Base-by-base conservation (phyloP, 148 eudicot species). In the Rhododendron simsii region DNA sequence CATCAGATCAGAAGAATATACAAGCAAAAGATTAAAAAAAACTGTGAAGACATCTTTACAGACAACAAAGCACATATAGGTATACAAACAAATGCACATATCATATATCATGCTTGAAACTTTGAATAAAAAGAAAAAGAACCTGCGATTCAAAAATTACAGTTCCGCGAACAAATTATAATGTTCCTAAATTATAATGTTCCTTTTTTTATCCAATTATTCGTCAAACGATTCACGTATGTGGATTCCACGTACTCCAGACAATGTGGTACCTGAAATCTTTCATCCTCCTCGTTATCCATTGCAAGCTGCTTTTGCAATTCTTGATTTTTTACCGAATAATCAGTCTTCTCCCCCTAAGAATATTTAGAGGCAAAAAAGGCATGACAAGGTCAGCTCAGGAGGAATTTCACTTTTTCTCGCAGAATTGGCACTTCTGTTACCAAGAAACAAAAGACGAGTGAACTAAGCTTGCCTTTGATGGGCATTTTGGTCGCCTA, bases 201-300 rank as follows among this genome's bases (percentile, higher is more conserved):
- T 8, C 44, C 1, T 69, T 7, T 61, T 50, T 57, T 80, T 63
- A 44, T 11, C 75, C 39, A 12, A 28, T 69, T 28, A 69, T 61
- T 80, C 16, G 30, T 78, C 18, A 84, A 30, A 26, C 15, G n/a
- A 35, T 51, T 79, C 77, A 78, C 13, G 48, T 9, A 13, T 45
- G 37, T 45, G 53, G 4, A 45, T 21, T 23, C 48, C 15, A 59
- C 47, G 30, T 47, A 73, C 9, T 26, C 30, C 21, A 82, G 44
- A 87, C 33, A 77, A 76, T 1, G 33, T 8, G 15, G 59, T 87
- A 95, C 99, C 98, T 95, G 94, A 82, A 97, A 89, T 87, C 94
- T 97, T 89, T 95, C 94, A 88, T 93, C 98, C 91, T 95, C 99
- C 90, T 93, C 98, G 85, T 90, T 89, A 90, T 97, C 98, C 94